phyloP scores from a whole-genome alignment of 2,329 filamentous ascomycete genomes.

The Aspergillus sp. region DNA sequence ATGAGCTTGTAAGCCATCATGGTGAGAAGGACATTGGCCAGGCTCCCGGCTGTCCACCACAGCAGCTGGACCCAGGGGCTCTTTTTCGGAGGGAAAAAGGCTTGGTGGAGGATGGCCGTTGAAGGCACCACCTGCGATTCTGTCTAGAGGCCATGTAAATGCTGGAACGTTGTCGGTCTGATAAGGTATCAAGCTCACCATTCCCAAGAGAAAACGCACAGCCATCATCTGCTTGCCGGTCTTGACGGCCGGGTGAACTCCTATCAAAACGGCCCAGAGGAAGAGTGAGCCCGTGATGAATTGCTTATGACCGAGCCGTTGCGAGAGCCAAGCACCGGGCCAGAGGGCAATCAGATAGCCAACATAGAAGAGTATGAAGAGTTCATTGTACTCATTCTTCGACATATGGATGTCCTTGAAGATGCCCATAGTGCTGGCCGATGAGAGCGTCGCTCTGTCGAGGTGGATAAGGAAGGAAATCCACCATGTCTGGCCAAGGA shows the following conservation, averaged over 20 bases:
- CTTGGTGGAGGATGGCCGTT: conserved; percentile 22
- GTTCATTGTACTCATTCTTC: conserved; percentile 6
- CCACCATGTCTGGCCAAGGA: conserved; percentile 6
- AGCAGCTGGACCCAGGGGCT: conserved; percentile 22
- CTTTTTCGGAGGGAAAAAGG: conserved; percentile 21
- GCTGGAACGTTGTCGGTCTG: neutral
- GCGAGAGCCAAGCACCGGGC: conserved; percentile 5
- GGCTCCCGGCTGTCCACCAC: conserved; percentile 21
- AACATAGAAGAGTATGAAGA: conserved; percentile 8
- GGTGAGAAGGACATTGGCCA: conserved; percentile 21
- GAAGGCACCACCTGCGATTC: conserved; percentile 21
- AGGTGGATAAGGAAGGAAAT: conserved; percentile 7
- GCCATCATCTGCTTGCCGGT: conserved; percentile 7
- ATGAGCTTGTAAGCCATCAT: conserved; percentile 22
- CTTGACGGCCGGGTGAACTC: conserved; percentile 2
- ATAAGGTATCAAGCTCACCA: conserved; percentile 1
- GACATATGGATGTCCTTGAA: conserved; percentile 5
- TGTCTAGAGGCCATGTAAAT: conserved; percentile 8
- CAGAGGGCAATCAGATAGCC: conserved; percentile 6
- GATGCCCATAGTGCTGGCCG: conserved; percentile 6
- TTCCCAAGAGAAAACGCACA: conserved; percentile 4
- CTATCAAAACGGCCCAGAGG: conserved; percentile 4
- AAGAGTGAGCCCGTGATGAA: conserved; percentile 6
- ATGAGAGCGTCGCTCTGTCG: conserved; percentile 5
- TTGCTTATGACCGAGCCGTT: conserved; percentile 4